These are phyloP conservation scores for Haplographium delicatum DNA, from an alignment of 495 filamentous ascomycete species.

Conservation along the genomic window DNA sequence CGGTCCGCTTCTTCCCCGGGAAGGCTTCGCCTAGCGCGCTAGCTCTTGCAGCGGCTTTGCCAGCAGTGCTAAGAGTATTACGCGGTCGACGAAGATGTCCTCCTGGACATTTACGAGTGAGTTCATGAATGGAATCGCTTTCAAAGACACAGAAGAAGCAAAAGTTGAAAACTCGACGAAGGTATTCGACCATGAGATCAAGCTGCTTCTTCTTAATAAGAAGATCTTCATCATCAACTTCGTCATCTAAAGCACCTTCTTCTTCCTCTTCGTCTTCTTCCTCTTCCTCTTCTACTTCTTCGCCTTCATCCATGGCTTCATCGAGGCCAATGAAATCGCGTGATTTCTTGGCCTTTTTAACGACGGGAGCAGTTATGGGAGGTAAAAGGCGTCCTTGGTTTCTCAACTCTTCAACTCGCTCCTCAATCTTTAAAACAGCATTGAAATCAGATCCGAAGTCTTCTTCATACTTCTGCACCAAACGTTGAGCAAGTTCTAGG, in stretches of 20 bases:
- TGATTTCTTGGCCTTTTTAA: constrained; percentile 56
- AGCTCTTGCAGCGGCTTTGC: constrained; percentile 79
- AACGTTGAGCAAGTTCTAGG: constrained; percentile 66
- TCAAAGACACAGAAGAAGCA: constrained; percentile 99
- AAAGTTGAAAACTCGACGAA: constrained; percentile 94
- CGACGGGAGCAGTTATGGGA: constrained; percentile 48
- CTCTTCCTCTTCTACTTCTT: constrained; percentile 57
- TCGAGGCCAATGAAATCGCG: constrained; percentile 56
- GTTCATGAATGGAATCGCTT: constrained; percentile 92
- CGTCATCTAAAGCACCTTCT: constrained; percentile 67
- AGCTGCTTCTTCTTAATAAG: constrained; percentile 92
- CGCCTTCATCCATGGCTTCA: constrained; percentile 63
- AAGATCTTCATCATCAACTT: constrained; percentile 84
- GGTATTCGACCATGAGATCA: constrained; percentile 91
- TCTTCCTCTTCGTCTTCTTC: constrained; percentile 72
- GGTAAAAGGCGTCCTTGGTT: constrained; percentile 69
- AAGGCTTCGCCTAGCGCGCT: constrained; percentile 76
- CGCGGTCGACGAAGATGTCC: constrained; percentile 91
- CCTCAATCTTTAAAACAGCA: constrained; percentile 73
- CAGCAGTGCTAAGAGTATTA: constrained; percentile 70
- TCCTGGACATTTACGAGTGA: constrained; percentile 91
- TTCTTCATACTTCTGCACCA: constrained; percentile 73
- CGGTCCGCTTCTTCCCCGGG: constrained; percentile 69
- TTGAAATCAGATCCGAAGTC: constrained; percentile 70
- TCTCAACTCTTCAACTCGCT: constrained; percentile 75